Base-by-base conservation (phyloP, 768 basidiomycete species). In the Fomitopsis pulvina region DNA sequence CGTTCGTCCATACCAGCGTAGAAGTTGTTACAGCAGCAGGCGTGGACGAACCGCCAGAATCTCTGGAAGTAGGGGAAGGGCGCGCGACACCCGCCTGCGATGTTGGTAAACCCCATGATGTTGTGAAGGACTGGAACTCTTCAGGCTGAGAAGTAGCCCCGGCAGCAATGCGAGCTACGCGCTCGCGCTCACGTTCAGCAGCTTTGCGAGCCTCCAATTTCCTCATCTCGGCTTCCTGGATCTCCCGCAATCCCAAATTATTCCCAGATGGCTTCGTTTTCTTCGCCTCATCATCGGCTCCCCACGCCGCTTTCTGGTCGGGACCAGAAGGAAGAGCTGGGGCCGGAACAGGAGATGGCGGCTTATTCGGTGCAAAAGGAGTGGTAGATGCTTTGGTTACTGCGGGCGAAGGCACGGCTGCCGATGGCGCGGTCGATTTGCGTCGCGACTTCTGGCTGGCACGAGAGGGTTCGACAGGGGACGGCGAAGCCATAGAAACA, bases 161-260 rank as follows among this genome's bases (percentile, higher is more conserved):
- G 20, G 71, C 63, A 26, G 72, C 69, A 25, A 69, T 68, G 38
- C 82, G 81, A 43, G 77, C 72, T 10, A 72, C 67, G 28, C 79
- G 77, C 52, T 88, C 85, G 39, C 78, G 78, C 55, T 89, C 85
- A 55, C 82, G 79, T 55, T 91, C 85, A 18, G 78, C 80, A 21
- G 74, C 75, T 63, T 87, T 94, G 38, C 86, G 79, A 10, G 76
- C 81, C 58, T 91, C 92, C 2, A 79, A 74, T 60, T 83, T 85
- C 68, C 81, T 91, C 7, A 79, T 80, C 66, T 99, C 96, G 2
- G 86, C 83, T 57, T 96, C 92, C 65, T 99, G 96, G 41, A 99
- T 99, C 50, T 98, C 92, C 48, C 93, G 84, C 30, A 99, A 69
- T 53, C 88, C 90, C 30, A 85, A 71, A 21, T 83, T 68, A 4